These are phyloP conservation scores for Blastomyces parvus DNA, from an alignment of 2,329 filamentous ascomycete species.

Conservation along the genomic window DNA sequence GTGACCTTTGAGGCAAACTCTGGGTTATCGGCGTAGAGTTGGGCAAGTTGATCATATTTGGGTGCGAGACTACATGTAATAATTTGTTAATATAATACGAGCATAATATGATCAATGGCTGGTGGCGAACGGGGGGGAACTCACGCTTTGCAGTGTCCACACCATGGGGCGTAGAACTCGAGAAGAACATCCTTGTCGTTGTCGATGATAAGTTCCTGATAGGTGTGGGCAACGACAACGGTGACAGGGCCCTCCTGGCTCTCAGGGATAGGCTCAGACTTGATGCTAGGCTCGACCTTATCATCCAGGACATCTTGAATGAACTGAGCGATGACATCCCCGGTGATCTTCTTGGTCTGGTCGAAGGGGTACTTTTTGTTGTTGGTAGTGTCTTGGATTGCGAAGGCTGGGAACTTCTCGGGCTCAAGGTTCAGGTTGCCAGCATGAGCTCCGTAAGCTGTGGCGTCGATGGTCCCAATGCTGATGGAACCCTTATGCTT, in stretches of 20 bases:
- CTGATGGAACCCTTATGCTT: slow-evolving; percentile 91
- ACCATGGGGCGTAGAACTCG: slow-evolving; percentile 94
- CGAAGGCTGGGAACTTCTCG: slow-evolving; percentile 93
- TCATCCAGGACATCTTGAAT: slow-evolving; percentile 75
- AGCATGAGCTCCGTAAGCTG: slow-evolving; percentile 86
- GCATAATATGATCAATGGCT: slow-evolving; percentile 9
- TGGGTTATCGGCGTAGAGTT: slow-evolving; percentile 43
- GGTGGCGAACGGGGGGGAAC: slow-evolving; percentile 17
- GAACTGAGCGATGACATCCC: slow-evolving; percentile 66
- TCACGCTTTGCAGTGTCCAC: slow-evolving; percentile 59
- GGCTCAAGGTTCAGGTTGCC: slow-evolving; percentile 94
- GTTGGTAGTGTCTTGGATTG: slow-evolving; percentile 90
- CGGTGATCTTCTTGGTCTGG: slow-evolving; percentile 67
- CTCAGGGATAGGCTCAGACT: slow-evolving; percentile 95
- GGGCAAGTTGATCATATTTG: slow-evolving; percentile 57
- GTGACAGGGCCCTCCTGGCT: slow-evolving; percentile 81
- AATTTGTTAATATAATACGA: slow-evolving; percentile 9
- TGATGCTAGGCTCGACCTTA: slow-evolving; percentile 92
- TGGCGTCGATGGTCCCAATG: slow-evolving; percentile 96
- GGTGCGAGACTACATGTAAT: slow-evolving; percentile 44
- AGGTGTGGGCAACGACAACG: slow-evolving; percentile 85
- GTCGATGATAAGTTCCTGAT: slow-evolving; percentile 83
- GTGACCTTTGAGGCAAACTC: slow-evolving; percentile 50
- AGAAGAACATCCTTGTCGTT: slow-evolving; percentile 93
- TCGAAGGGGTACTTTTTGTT: slow-evolving; percentile 96